Base-by-base conservation (phyloP, 495 filamentous ascomycete genomes). In the Annulohypoxylon bovei region DNA sequence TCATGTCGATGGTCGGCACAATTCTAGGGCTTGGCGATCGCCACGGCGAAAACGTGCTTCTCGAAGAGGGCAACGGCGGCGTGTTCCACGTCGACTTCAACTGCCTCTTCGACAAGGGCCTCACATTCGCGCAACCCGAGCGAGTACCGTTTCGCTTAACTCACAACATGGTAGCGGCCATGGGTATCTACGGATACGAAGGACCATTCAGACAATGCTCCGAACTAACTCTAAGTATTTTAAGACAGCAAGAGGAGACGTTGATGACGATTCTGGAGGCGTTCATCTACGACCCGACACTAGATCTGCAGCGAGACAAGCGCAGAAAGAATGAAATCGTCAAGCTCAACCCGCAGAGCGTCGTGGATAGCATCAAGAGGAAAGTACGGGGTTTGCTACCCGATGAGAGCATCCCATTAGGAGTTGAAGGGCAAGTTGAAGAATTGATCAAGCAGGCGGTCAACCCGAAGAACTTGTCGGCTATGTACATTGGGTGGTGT, bases 401-500 rank as follows among this genome's bases (percentile, higher is more conserved):
- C 18, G 88, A 90, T 4, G 94, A 98, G 84, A 93, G 87, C 42
- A 94, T 98, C 47, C 93, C 96, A 47, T 82, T 99, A 22, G 92
- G 93, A 4, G 94, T 98, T 8, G 96, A 98, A 75, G 95, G 95
- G 0, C 94, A 98, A 81, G 94, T 98, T 14, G 92, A 99, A 77
- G 92, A 93, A 76, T 77, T 99, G 74, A 93, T 98, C 57, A 83
- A 90, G 78, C 89, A 93, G 80, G 95, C 95, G 67, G 90, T 90
- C 20, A 86, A 92, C 77, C 88, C 89, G 47, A 86, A 75, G 72
- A 94, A 92, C 72, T 80, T 99, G 77, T 86, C 91, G 14, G 85
- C 85, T 5, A 99, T 99, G 95, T 99, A 99, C 80, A 95, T 98
- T 80, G 95, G 95, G 23, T 99, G 95, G 95, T 97, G 93, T 84